Percentiles rank a stretch among this genome's conserved stretches.
These are phyloP conservation scores for Discostella stelligeroides DNA, from an alignment of 108 stramenopile genomes.

Conservation along the genomic window DNA sequence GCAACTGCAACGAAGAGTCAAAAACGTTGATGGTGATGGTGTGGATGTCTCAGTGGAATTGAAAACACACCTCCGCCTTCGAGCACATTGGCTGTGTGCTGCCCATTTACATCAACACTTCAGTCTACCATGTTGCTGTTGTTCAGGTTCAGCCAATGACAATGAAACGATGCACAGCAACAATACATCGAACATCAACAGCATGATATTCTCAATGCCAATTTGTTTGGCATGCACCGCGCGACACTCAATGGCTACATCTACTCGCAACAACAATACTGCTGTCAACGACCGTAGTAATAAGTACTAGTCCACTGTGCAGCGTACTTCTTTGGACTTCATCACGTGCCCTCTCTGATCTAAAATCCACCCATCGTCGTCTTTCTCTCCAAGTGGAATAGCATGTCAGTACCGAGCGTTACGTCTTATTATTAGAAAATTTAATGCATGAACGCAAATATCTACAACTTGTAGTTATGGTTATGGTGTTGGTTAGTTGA, in stretches of 20 bases:
- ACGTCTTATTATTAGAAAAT: conserved; percentile 40
- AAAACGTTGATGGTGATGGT: too few species aligned
- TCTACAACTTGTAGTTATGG: conserved; percentile 35
- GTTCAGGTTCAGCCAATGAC: too few species aligned
- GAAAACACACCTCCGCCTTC: too few species aligned
- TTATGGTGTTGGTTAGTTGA: conserved; percentile 10
- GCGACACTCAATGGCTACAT: background rate
- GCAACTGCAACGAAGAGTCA: too few species aligned
- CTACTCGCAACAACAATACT: too few species aligned
- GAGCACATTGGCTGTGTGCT: too few species aligned
- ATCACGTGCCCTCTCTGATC: conserved; percentile 28
- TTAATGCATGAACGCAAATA: conserved; percentile 45
- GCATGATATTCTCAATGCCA: background rate
- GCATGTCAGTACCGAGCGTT: conserved; percentile 22
- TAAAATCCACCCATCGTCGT: conserved; percentile 45
- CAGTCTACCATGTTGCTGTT: too few species aligned
- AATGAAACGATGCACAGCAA: too few species aligned
- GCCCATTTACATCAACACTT: too few species aligned
- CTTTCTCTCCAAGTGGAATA: conserved; percentile 33
- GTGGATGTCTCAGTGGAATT: too few species aligned
- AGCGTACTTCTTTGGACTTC: conserved; percentile 8
- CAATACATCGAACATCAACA: too few species aligned
- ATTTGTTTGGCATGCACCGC: conserved; percentile 12
- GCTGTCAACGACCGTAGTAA: conserved; percentile 7
- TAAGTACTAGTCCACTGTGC: too few species aligned